A percentile compares a stretch with the other conserved stretches of the same genome.
Conservation (phyloP, 2,329 filamentous ascomycete genomes). For the Colletotrichum sp. region DNA sequence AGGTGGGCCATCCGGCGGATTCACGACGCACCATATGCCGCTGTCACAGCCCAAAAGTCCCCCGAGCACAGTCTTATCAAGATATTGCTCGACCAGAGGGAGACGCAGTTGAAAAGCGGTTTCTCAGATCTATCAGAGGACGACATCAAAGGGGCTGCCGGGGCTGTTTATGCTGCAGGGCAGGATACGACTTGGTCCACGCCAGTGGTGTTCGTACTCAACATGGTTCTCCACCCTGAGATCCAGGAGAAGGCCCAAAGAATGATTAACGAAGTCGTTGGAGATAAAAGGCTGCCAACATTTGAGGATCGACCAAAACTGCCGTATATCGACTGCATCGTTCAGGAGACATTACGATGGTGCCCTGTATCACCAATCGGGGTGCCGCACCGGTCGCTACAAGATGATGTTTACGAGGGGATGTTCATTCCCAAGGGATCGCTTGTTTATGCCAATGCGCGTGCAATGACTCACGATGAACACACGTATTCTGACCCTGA, state of each 20-base stretch:
- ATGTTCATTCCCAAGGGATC: conserved; percentile 60
- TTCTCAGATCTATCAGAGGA: conserved; percentile 41
- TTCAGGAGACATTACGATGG: conserved; percentile 52
- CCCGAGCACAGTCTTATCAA: conserved; percentile 21
- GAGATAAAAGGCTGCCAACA: conserved; percentile 45
- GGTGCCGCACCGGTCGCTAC: conserved; percentile 51
- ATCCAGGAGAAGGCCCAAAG: conserved; percentile 50
- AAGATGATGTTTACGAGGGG: conserved; percentile 61
- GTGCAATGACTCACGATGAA: conserved; percentile 48
- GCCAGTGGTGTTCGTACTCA: conserved; percentile 23
- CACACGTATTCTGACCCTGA: conserved; percentile 43
- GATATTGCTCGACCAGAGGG: conserved; percentile 29
- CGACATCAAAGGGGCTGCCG: conserved; percentile 53
- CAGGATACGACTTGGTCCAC: conserved; percentile 50
- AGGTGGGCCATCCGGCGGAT: conserved; percentile 39
- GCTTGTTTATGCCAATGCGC: conserved; percentile 43
- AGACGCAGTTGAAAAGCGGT: conserved; percentile 25
- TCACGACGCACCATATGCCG: conserved; percentile 46
- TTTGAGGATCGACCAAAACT: conserved; percentile 48
- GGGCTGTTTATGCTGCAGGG: conserved; percentile 51
- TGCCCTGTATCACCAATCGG: conserved; percentile 50
- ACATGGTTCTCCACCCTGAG: conserved; percentile 34
- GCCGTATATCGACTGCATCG: conserved; percentile 50
- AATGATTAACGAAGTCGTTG: conserved; percentile 50
- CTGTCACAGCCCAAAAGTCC: conserved; percentile 2